phyloP scores from a whole-genome alignment of 2,329 filamentous ascomycete species.

The Dendrostoma leiphaemia region DNA sequence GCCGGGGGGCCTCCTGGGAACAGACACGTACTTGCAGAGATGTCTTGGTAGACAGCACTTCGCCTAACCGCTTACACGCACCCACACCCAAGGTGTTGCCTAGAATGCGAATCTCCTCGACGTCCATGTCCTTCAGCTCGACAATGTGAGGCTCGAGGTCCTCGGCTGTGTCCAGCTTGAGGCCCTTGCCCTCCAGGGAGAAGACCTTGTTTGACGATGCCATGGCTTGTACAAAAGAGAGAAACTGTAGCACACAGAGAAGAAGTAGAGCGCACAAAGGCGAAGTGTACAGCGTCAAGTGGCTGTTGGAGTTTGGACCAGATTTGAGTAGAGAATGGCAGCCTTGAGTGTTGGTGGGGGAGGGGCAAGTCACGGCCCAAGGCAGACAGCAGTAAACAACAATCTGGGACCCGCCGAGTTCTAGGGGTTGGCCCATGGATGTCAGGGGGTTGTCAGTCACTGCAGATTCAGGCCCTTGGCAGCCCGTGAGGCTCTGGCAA shows the following conservation, averaged over 20 bases:
- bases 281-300: too few species aligned
- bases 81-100: conserved; percentile 93
- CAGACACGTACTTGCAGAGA: conserved; percentile 61
- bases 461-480: not conserved
- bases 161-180: conserved; percentile 86
- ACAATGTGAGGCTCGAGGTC: conserved; percentile 85
- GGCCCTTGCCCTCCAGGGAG: conserved; percentile 84
- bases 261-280: too few species aligned
- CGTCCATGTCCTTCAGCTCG: conserved; percentile 65
- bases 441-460: conserved; percentile 2
- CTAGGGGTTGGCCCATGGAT: conserved; percentile 14
- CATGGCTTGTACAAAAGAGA: conserved; percentile 37
- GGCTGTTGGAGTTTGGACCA: too few species aligned
- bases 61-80: conserved; percentile 80
- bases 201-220: conserved; percentile 65
- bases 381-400: conserved; percentile 1
- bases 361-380: conserved; percentile 13
- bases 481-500: not conserved
- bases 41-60: conserved; percentile 82
- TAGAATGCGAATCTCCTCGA: conserved; percentile 82
- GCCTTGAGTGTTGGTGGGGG: conserved; percentile 15
- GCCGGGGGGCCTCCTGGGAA: not conserved
- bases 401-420: not conserved
- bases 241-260: conserved; percentile 4
- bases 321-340: too few species aligned